Evolutionary conservation across 2,329 filamentous ascomycete genomes (phyloP).

Genomic region (Fonsecaea pugnacius): DNA sequence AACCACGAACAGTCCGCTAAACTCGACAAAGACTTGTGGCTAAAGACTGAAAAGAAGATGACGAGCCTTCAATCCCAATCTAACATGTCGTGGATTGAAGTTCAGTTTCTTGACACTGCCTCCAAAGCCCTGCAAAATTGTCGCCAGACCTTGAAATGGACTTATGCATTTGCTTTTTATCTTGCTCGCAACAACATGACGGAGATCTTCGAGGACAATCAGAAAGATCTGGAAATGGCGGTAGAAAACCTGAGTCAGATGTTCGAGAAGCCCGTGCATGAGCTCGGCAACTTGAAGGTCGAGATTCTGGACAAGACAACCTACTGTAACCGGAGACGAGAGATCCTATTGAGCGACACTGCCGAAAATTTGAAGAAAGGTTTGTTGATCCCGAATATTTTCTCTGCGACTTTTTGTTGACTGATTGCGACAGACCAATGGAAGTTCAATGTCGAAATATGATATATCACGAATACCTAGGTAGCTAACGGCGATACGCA

Average conservation of each 20-base stretch:
- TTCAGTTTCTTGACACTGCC: constrained; percentile 92
- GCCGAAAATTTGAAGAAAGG: constrained; percentile 88
- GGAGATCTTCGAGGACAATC: constrained; percentile 97
- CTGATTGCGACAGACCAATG: constrained; percentile 45
- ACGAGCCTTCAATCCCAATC: constrained; percentile 90
- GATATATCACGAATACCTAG: constrained; percentile 23
- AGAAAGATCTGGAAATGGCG: constrained; percentile 95
- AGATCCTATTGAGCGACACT: constrained; percentile 89
- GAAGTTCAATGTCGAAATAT: constrained; percentile 53
- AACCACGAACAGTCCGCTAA: constrained; percentile 98
- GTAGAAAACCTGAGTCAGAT: constrained; percentile 97
- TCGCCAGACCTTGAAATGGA: constrained; percentile 99
- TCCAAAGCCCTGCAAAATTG: constrained; percentile 94
- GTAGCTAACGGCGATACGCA: constrained; percentile 4
- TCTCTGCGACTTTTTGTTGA: constrained; percentile 17
- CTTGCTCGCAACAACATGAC: constrained; percentile 94
- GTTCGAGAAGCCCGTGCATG: constrained; percentile 95
- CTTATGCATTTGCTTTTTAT: constrained; percentile 97
- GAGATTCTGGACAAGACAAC: constrained; percentile 99
- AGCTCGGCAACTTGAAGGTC: constrained; percentile 84
- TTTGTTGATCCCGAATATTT: constrained; percentile 51
- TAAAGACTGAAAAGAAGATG: constrained; percentile 99
- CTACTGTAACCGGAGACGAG: constrained; percentile 89
- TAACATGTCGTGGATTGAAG: constrained; percentile 98
- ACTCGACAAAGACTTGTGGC: constrained; percentile 91